phyloP scores from a whole-genome alignment of 225 moss, liverwort and hornwort genomes.

The Ulota crispa region DNA sequence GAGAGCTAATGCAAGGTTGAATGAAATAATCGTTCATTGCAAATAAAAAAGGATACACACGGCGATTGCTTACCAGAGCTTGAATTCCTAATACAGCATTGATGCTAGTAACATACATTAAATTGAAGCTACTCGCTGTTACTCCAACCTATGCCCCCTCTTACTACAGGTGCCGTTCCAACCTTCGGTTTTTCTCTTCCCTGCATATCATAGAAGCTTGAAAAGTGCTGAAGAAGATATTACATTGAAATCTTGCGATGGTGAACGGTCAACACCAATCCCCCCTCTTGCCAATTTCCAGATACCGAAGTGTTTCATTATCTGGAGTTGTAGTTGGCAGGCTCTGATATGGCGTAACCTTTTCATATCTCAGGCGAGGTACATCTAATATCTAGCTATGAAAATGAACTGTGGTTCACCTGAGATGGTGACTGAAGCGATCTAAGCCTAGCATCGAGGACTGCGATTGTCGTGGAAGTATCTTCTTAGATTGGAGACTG shows the following conservation, averaged over 20 bases:
- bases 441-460: not conserved
- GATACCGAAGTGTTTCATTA: not conserved
- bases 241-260: not conserved
- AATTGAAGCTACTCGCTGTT: not conserved
- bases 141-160: not conserved
- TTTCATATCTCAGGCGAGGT: not conserved
- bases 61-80: not conserved
- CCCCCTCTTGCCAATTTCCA: not conserved
- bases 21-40: not conserved
- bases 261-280: not conserved
- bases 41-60: not conserved
- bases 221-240: not conserved
- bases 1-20: not conserved
- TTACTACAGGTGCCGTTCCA: not conserved
- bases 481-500: constrained; percentile 19
- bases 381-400: not conserved
- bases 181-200: not conserved
- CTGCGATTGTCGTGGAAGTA: not conserved
- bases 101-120: not conserved
- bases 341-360: not conserved
- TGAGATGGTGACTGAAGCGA: not conserved
- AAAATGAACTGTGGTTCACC: not conserved
- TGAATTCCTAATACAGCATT: not conserved
- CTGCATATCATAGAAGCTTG: not conserved
- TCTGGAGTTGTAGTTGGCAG: not conserved